Conservation (phyloP, 805 yeast species). For the Pichia scutulata region DNA sequence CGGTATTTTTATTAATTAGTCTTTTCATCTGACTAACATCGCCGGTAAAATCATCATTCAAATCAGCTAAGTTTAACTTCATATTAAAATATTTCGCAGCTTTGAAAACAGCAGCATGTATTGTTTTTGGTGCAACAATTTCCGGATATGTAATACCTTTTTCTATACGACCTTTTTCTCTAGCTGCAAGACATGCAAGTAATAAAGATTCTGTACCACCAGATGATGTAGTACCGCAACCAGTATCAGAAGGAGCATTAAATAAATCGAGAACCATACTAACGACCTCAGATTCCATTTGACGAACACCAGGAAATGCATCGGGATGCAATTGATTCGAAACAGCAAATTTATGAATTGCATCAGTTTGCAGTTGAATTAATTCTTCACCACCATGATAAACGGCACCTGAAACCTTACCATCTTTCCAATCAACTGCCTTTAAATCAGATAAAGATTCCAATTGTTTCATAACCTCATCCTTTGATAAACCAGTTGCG, state of each 20-base stretch:
- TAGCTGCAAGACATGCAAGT: conserved; percentile 81
- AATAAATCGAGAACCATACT: conserved; percentile 78
- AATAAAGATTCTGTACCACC: conserved; percentile 95
- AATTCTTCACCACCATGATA: conserved; percentile 91
- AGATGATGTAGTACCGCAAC: conserved; percentile 78
- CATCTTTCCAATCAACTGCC: conserved; percentile 68
- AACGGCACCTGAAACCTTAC: conserved; percentile 90
- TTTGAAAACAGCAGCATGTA: conserved; percentile 93
- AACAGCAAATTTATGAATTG: conserved; percentile 70
- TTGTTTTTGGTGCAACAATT: conserved; percentile 79
- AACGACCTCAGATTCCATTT: conserved; percentile 94
- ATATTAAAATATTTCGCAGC: conserved; percentile 89
- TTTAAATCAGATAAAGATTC: conserved; percentile 45
- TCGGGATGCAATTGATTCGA: conserved; percentile 97
- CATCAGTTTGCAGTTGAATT: conserved; percentile 63
- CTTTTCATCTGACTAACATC: conserved; percentile 53
- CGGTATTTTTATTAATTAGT: conserved; percentile 71
- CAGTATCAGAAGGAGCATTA: conserved; percentile 62
- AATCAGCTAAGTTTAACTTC: conserved; percentile 69
- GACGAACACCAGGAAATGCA: conserved; percentile 91
- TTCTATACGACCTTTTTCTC: conserved; percentile 56
- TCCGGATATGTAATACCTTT: conserved; percentile 69
- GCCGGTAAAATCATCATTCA: conserved; percentile 63
- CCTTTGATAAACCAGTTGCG: conserved; percentile 42
- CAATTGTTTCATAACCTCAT: conserved; percentile 42